Evolutionary conservation across 805 yeast genomes (phyloP), one percentile per base, ranked within the genome.

Genomic region (Wickerhamiella azymoides): DNA sequence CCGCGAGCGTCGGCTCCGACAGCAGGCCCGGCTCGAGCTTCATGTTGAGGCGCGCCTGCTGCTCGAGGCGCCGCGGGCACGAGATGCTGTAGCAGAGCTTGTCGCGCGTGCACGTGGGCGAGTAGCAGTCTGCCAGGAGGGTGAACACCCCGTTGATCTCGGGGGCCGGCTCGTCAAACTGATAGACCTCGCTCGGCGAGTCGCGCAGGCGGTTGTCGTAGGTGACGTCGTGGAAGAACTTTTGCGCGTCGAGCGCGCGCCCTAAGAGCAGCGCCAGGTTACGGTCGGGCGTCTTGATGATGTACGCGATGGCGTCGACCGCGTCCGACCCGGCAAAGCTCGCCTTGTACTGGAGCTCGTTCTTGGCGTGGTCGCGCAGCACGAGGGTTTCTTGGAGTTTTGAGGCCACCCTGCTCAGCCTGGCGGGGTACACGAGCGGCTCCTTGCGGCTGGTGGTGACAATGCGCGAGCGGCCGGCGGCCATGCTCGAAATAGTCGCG

Each of bases 261-360:
- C 97, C 98, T 42, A 92, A 65, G 28, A 92, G 66, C 40, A 92
- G 66, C 0, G 97, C 97, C 55, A 92, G 65, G 54, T 86, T 88
- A 49, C 98, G 71, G 61, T 92, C 98, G 8, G 85, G 81, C 1
- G 96, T 89, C 53, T 93, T 71, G 43, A 89, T 79, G 45, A 92
- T 82, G 47, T 80, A 71, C 47, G 94, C 80, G 49, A 92, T 77
- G n/a, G 79, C 73, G 61, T 86, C 96, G 26, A 92, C 94, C 0
- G 97, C 96, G 62, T 84, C 92, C 18, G 84, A 71, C 28, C 98
- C 98, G 0, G 95, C 81, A 58, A 92, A 92, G 0, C 96, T 80
- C 58, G 88, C 93, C 59, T 93, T 81, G 63, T 86, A 89, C 50
- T 85, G 81, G 54, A 88, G 71, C 14, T 95, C 96, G 64, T 88